phyloP scores from a whole-genome alignment of 2,329 filamentous ascomycete genomes.

The Mariannaea elegans region DNA sequence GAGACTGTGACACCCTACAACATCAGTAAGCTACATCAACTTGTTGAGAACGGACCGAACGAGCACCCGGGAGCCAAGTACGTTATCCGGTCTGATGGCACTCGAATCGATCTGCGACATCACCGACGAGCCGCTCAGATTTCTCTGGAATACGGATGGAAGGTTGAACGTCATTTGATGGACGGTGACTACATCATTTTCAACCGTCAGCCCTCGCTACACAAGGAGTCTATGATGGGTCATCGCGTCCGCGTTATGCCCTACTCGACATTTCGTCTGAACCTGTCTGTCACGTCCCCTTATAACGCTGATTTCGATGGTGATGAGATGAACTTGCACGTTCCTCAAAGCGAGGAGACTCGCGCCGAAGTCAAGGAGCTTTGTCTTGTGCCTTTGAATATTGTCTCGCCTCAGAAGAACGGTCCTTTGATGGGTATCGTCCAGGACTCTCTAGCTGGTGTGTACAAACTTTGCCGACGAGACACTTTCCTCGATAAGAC shows the following conservation, averaged over 20 bases:
- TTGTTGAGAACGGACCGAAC: slow-evolving; percentile 93
- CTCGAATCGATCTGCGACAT: slow-evolving; percentile 92
- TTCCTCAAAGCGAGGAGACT: slow-evolving; percentile 96
- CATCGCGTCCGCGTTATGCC: slow-evolving; percentile 98
- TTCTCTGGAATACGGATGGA: slow-evolving; percentile 94
- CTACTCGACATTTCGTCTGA: slow-evolving; percentile 97
- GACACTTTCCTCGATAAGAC: slow-evolving; percentile 92
- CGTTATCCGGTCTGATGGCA: slow-evolving; percentile 92
- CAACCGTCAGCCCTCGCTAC: slow-evolving; percentile 98
- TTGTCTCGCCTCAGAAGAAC: slow-evolving; percentile 97
- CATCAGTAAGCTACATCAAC: slow-evolving; percentile 86
- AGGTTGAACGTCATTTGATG: slow-evolving; percentile 95
- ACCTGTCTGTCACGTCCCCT: slow-evolving; percentile 95
- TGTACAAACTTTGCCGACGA: slow-evolving; percentile 94
- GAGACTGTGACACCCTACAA: slow-evolving; percentile 99
- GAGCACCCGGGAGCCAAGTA: slow-evolving; percentile 97
- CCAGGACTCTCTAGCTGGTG: slow-evolving; percentile 94
- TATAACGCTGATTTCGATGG: slow-evolving; percentile 99
- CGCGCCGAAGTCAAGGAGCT: slow-evolving; percentile 93
- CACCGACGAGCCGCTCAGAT: slow-evolving; percentile 89
- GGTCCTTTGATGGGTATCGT: slow-evolving; percentile 99
- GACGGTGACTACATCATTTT: slow-evolving; percentile 99
- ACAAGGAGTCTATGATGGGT: slow-evolving; percentile 99
- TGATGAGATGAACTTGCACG: slow-evolving; percentile 99
- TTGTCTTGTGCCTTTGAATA: slow-evolving; percentile 97